Evolutionary conservation across 768 basidiomycete genomes (phyloP), one percentile per base, ranked within the genome.

Genomic region (Lanmaoa pseudosensibilis): DNA sequence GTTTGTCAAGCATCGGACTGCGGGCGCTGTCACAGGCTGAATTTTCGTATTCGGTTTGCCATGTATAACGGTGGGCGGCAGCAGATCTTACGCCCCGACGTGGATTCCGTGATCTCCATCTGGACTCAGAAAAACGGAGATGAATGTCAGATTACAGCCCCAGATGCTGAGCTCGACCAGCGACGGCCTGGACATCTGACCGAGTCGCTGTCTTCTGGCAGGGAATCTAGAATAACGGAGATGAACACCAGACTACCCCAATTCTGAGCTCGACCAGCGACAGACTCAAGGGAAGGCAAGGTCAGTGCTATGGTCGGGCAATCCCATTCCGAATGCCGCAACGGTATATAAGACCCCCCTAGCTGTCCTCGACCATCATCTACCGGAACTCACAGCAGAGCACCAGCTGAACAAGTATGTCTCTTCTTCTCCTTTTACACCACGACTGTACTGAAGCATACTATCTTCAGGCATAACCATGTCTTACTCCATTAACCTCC

Each of bases 401-500:
- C 36, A 25, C 16, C 25, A 33, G n/a, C 32, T 4, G 32, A 58
- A 49, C 23, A 25, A 48, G 58, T 60, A 13, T 12, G 57, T 60
- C 18, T 30, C 38, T 43, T 27, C 30, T 21, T 43, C 10, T 13
- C 3, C 32, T 23, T 33, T 8, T 45, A 16, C 21, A 12, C 15
- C 7, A 7, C 25, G 15, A 25, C 10, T 8, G 2, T 36, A 34
- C 57, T 59, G 46, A 54, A 8, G 9, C 40, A 0, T 7, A 11
- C 5, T 0, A 8, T 25, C 15, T 18, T 13, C 19, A 33, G 30
- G 11, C 10, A 27, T 59, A 25, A 32, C 1, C 46, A 63, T 63
- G 60, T 50, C 60, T 30, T 62, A 62, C 44, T 34, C 0, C 9
- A 50, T 63, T 5, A 0, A 27, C 8, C 43, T 50, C 21, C 25